phyloP scores from a whole-genome alignment of 805 yeast species.

The Phaffomyces opuntiae region DNA sequence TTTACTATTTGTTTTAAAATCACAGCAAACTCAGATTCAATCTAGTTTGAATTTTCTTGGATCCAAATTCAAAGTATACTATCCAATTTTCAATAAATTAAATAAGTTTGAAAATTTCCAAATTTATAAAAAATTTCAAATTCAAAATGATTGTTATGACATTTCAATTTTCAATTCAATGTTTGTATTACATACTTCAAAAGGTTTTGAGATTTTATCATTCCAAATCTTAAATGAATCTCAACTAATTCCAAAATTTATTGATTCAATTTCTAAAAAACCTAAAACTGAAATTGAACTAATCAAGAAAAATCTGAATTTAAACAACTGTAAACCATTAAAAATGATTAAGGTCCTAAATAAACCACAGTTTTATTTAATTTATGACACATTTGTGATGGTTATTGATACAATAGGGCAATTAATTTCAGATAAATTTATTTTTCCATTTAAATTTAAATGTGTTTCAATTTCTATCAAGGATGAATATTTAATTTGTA shows the following conservation, averaged over 20 bases:
- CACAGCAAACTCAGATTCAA: slow-evolving; percentile 26
- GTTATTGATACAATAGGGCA: slow-evolving; percentile 55
- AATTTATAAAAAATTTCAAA: slow-evolving; percentile 39
- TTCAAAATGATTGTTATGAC: slow-evolving; percentile 51
- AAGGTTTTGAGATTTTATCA: slow-evolving; percentile 61
- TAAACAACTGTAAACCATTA: slow-evolving; percentile 40
- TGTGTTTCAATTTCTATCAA: slow-evolving; percentile 34
- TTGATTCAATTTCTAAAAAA: slow-evolving; percentile 15
- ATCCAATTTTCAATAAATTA: slow-evolving; percentile 48
- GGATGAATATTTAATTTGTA: slow-evolving; percentile 42
- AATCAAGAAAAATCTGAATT: slow-evolving; percentile 33
- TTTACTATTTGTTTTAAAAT: slow-evolving; percentile 50
- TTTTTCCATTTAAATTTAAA: slow-evolving; percentile 35
- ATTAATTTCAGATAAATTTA: slow-evolving; percentile 34
- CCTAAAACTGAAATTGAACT: slow-evolving; percentile 28
- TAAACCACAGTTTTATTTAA: slow-evolving; percentile 47
- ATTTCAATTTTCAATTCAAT: slow-evolving; percentile 59
- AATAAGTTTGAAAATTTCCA: slow-evolving; percentile 36
- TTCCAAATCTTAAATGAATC: slow-evolving; percentile 49
- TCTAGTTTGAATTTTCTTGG: slow-evolving; percentile 21
- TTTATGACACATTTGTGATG: slow-evolving; percentile 66
- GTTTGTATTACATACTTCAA: slow-evolving; percentile 57
- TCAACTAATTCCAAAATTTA: slow-evolving; percentile 48
- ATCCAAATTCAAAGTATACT: slow-evolving; percentile 48
- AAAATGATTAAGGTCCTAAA: slow-evolving; percentile 58